Base-by-base conservation (phyloP, 768 basidiomycete genomes). In the Amanita thiersii region DNA sequence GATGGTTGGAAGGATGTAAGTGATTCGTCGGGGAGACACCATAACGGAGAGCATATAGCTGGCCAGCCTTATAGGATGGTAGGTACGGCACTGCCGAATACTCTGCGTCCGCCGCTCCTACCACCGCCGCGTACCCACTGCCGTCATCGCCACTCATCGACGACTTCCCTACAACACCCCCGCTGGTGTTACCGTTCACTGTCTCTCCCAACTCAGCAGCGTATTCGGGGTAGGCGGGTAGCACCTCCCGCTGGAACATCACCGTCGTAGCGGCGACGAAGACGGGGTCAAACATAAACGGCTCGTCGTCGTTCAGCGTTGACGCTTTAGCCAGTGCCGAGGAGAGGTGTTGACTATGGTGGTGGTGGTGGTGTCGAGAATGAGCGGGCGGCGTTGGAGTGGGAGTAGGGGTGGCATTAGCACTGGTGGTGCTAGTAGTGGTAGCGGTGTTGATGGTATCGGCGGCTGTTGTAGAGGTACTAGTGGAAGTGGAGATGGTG, bases 261-360 rank as follows among this genome's bases (percentile, higher is more conserved):
- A 52, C 54, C 10, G 53, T 55, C 2, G 62, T 64, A 9, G 58
- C 61, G 1, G 57, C 62, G 18, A 65, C 58, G 44, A 61, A 64
- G 43, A 60, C 56, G 15, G 54, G 49, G n/a, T 50, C 50, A 50
- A 66, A 65, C 3, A 53, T 60, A 52, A 66, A 66, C 3, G 59
- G 58, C 29, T 58, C 59, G 12, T 66, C 63, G 25, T 62, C 61
- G 25, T 56, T 55, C 9, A 48, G 50, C 4, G 45, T 30, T 34
- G 45, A 50, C 12, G 52, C 33, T 44, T 50, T 51, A 15, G 8
- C 11, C 36, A 32, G 33, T 12, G 34, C 20, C 18, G 42, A 43
- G n/a, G n/a, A n/a, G n/a, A 35, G 34, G 11, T 19, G 34, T 26
- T 11, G 17, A 34, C 7, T 34, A 23, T 2, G 40, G 5, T 21